Base-by-base conservation (phyloP, 495 filamentous ascomycete species). In the Lasiosphaeria hispida region DNA sequence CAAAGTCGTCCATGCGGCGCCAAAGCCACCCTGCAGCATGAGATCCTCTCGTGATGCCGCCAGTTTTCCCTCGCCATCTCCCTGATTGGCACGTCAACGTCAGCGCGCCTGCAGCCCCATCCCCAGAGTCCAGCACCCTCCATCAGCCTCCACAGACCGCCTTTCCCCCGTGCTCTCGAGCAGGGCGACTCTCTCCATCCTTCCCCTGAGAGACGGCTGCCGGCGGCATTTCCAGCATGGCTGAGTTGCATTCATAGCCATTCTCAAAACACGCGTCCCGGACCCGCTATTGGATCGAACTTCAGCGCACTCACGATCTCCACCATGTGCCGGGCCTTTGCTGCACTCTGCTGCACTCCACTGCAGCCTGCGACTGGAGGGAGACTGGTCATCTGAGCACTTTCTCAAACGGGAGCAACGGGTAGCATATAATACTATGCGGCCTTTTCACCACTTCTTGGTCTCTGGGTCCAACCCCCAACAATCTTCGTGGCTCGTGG, bases 21-120 rank as follows among this genome's bases (percentile, higher is more conserved):
- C 10, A 35, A 11, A 64, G 42, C 56, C 56, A 62, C 56, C 23
- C 37, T 56, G 55, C 62, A 58, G 50, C 54, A 57, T 18, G 40
- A 61, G 49, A 60, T 38, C 10, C 53, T 67, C 65, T 65, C 59
- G 59, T 67, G 62, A 65, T 58, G 38, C 19, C 9, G 44, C 3
- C 19, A 17, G 34, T 10, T 55, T 55, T 19, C 35, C 40, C 49
- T 10, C 36, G 3, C n/a, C n/a, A 9, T 10, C 17, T 14, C 7
- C 15, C 37, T 53, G 48, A 66, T 63, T 66, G 63, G 61, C 3
- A 15, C 34, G 10, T 43, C 30, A 10, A 49, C 33, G 38, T 9
- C 47, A 33, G 44, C 42, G 14, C 17, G 39, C 35, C 13, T n/a
- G 18, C 13, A 18, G n/a, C n/a, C n/a, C n/a, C n/a, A n/a, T n/a